phyloP scores from a whole-genome alignment of 352 stramenopile species.

The Elongisporangium senticosum region DNA sequence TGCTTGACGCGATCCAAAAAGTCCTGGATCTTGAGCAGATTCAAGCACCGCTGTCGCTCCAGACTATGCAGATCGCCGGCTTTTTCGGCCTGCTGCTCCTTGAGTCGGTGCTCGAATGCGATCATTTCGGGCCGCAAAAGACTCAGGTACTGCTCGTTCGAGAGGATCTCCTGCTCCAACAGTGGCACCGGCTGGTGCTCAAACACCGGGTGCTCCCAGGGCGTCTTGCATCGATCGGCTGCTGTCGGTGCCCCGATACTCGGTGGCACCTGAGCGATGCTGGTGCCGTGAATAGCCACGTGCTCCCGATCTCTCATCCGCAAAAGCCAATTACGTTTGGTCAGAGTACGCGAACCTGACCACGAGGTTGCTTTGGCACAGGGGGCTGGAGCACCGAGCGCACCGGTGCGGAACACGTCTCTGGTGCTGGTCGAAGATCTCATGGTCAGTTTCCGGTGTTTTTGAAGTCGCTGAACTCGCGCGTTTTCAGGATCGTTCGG shows the following conservation, averaged over 20 bases:
- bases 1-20: slow-evolving; percentile 54
- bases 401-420: slow-evolving; percentile 41
- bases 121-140: slow-evolving; percentile 59
- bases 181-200: slow-evolving; percentile 59
- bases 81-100: slow-evolving; percentile 35
- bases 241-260: slow-evolving; percentile 4
- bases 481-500: slow-evolving; percentile 73
- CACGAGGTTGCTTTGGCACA: neutral
- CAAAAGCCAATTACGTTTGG: slow-evolving; percentile 59
- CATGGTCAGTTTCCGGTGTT: slow-evolving; percentile 7
- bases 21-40: slow-evolving; percentile 52
- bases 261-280: slow-evolving; percentile 20
- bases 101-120: slow-evolving; percentile 46
- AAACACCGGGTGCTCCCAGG: slow-evolving; percentile 31
- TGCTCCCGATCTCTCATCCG: slow-evolving; percentile 49
- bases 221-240: neutral
- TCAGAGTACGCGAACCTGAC: slow-evolving; percentile 19
- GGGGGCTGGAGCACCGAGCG: slow-evolving; percentile 9
- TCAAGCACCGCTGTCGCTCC: slow-evolving; percentile 37
- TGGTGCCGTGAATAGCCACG: slow-evolving; percentile 37
- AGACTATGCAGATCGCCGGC: slow-evolving; percentile 23
- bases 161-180: slow-evolving; percentile 47
- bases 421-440: slow-evolving; percentile 4
- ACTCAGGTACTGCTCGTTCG: slow-evolving; percentile 48
- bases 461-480: slow-evolving; percentile 33